These are phyloP conservation scores for Phytophthora foliorum DNA, from an alignment of 352 stramenopile genomes.

Conservation along the genomic window DNA sequence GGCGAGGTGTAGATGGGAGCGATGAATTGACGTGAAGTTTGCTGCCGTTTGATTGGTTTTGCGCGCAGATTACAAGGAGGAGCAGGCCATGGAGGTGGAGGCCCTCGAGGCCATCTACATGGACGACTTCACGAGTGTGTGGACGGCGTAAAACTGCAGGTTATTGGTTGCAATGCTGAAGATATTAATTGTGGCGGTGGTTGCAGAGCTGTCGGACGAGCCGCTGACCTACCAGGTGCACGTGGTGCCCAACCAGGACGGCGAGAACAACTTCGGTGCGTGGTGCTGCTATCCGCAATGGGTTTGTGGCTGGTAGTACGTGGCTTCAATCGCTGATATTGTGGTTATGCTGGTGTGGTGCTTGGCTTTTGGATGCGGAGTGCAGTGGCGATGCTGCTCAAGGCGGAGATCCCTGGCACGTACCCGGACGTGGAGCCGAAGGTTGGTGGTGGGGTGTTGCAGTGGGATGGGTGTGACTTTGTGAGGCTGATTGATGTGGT, in stretches of 20 bases:
- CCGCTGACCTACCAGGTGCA: conserved; percentile 81
- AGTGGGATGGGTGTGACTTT: neutral
- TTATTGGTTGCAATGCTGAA: neutral
- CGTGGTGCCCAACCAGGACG: conserved; percentile 88
- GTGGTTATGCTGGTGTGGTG: neutral
- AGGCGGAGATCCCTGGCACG: conserved; percentile 79
- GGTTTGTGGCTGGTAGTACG: neutral
- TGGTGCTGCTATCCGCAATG: conserved; percentile 3
- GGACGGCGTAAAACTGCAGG: neutral
- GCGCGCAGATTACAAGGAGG: conserved; percentile 85
- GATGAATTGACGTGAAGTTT: neutral
- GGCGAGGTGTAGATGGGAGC: neutral
- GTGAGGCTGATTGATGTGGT: neutral
- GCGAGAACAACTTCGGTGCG: conserved; percentile 83
- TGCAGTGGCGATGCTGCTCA: conserved; percentile 77
- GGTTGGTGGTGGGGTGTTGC: conserved; percentile 34
- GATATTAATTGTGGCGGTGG: conserved; percentile 12
- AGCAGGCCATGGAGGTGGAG: conserved; percentile 91
- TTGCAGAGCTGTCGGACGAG: conserved; percentile 78
- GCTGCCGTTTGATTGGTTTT: conserved; percentile 14
- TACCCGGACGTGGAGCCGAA: conserved; percentile 83
- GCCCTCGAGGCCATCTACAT: conserved; percentile 92
- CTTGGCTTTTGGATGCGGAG: neutral
- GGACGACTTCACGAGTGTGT: conserved; percentile 90
- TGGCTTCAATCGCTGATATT: conserved; percentile 1